phyloP scores from a whole-genome alignment of 208 protist species.

The Leishmania tropica region DNA sequence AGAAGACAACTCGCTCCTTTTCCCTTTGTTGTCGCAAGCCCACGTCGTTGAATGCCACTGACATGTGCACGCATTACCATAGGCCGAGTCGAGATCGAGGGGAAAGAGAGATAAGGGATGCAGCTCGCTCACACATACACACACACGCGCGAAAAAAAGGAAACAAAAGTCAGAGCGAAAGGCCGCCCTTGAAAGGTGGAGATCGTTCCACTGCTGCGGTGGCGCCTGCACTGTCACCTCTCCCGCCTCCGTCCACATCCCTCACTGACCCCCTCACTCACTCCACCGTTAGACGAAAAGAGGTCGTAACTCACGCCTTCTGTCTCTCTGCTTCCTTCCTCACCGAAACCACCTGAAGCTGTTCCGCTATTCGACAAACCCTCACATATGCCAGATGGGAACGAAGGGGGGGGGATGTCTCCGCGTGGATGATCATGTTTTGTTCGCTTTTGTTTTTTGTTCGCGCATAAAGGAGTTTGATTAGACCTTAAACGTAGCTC shows the following conservation, averaged over 20 bases:
- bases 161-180: background rate
- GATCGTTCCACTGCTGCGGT: background rate
- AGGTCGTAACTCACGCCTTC: background rate
- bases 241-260: background rate
- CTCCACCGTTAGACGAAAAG: background rate
- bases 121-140: background rate
- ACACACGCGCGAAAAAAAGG: background rate
- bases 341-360: background rate
- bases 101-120: background rate
- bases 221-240: background rate
- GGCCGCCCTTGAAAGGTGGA: too few species aligned
- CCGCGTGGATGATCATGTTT: background rate
- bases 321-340: background rate
- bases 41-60: background rate
- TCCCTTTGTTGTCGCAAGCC: background rate
- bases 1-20: background rate
- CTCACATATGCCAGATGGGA: background rate
- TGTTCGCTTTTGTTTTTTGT: constrained; percentile 1
- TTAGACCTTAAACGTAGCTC: constrained; percentile 11
- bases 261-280: background rate
- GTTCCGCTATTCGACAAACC: background rate
- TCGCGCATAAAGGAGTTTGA: background rate
- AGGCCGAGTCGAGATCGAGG: background rate
- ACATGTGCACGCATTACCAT: background rate
- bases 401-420: background rate